Evolutionary conservation across 2,329 filamentous ascomycete genomes (phyloP).

Genomic region (Aspergillus bombycis): DNA sequence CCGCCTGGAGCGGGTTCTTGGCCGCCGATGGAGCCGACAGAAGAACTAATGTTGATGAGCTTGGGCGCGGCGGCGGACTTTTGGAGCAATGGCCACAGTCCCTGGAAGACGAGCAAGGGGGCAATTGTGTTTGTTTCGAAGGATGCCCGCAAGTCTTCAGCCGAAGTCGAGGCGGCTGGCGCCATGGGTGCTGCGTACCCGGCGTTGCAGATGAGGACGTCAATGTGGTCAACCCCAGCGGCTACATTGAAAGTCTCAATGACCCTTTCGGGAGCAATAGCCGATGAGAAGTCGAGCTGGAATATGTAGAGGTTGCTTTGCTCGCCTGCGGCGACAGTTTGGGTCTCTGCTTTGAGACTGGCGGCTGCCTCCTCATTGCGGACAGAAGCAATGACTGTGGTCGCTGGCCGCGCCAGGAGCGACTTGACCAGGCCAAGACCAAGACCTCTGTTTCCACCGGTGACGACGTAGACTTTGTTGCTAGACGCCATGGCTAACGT

Average conservation of each 20-base stretch:
- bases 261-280: slow-evolving; percentile 16
- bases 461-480: slow-evolving; percentile 34
- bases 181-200: slow-evolving; percentile 61
- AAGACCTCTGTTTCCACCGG: slow-evolving; percentile 34
- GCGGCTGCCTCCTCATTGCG: slow-evolving; percentile 17
- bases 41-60: slow-evolving; percentile 24
- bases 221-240: slow-evolving; percentile 28
- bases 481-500: neutral
- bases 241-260: slow-evolving; percentile 10
- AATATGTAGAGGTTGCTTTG: slow-evolving; percentile 23
- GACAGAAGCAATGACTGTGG: slow-evolving; percentile 28
- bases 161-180: slow-evolving; percentile 49
- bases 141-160: slow-evolving; percentile 19
- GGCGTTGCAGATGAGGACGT: slow-evolving; percentile 31
- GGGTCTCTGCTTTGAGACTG: slow-evolving; percentile 12
- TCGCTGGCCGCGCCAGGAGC: slow-evolving; percentile 25
- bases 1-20: slow-evolving; percentile 26
- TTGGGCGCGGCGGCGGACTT: slow-evolving; percentile 18
- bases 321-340: neutral
- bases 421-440: slow-evolving; percentile 27
- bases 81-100: slow-evolving; percentile 24
- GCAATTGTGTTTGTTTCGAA: slow-evolving; percentile 39
- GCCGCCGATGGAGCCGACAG: slow-evolving; percentile 25
- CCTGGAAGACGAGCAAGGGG: slow-evolving; percentile 32
- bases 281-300: slow-evolving; percentile 26